phyloP scores from a whole-genome alignment of 1,139 yeast genomes.

The Saccharomyces hybrid region DNA sequence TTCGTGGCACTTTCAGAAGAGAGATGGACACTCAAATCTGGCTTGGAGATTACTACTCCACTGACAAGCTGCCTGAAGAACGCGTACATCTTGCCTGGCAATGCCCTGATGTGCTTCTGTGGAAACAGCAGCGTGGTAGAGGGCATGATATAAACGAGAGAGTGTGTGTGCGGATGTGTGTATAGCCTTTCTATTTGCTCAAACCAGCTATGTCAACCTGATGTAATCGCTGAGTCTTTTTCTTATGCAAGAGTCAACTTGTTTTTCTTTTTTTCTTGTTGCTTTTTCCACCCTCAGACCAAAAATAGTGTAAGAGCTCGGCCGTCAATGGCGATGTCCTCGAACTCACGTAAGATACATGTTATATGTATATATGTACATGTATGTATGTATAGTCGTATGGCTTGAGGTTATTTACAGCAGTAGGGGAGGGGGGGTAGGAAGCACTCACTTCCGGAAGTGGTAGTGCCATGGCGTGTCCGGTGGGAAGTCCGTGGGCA shows the following conservation, averaged over 20 bases:
- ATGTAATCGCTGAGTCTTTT: background rate
- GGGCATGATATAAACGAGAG: background rate
- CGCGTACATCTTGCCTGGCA: background rate
- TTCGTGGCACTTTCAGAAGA: background rate
- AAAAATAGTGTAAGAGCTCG: background rate
- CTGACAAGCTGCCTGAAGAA: background rate
- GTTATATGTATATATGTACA: background rate
- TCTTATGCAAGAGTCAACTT: background rate
- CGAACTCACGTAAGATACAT: too few species aligned
- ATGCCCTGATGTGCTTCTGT: background rate
- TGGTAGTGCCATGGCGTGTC: slow-evolving; percentile 72
- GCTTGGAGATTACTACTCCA: background rate
- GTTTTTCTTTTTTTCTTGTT: background rate
- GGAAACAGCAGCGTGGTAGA: background rate
- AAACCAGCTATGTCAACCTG: too few species aligned
- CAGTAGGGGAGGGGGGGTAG: background rate
- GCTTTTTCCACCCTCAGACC: too few species aligned
- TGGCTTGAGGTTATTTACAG: background rate
- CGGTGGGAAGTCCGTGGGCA: slow-evolving; percentile 92
- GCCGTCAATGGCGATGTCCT: background rate
- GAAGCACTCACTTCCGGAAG: slow-evolving; percentile 25
- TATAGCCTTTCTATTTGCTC: background rate
- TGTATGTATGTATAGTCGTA: too few species aligned
- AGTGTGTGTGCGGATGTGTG: background rate
- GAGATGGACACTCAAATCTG: background rate